Conservation (phyloP, 306 rosid species). For the Trifolium dubium region DNA sequence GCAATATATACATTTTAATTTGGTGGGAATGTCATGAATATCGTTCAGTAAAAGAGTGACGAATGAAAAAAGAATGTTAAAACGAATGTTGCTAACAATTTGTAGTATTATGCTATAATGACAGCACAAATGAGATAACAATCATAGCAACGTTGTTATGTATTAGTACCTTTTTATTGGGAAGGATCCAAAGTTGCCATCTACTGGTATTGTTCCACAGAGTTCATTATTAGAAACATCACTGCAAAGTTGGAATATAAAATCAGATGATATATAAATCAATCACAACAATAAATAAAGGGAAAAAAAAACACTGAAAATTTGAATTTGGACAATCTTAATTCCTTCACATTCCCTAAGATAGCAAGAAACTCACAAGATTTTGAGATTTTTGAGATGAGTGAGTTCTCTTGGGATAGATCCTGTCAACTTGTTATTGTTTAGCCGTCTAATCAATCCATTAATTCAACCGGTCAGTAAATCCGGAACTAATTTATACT, state of each 20-base stretch:
- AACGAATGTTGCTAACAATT: too few relatives aligned
- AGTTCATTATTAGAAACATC: constrained; percentile 89
- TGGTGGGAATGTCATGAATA: too few relatives aligned
- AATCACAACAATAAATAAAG: constrained; percentile 9
- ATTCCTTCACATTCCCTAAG: background rate
- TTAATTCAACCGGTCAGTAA: constrained; percentile 5
- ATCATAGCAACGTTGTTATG: background rate
- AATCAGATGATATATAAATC: constrained; percentile 1
- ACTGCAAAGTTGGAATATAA: constrained; percentile 53
- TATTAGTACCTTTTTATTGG: constrained; percentile 68
- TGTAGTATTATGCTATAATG: background rate
- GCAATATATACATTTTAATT: too few relatives aligned
- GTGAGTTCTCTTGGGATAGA: constrained; percentile 87
- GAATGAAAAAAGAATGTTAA: too few relatives aligned
- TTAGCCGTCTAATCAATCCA: constrained; percentile 60
- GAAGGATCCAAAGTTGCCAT: constrained; percentile 87
- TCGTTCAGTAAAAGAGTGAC: too few relatives aligned
- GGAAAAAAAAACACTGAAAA: background rate
- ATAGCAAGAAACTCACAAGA: constrained; percentile 65
- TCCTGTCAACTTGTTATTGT: constrained; percentile 80
- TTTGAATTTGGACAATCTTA: background rate
- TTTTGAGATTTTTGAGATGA: constrained; percentile 70
- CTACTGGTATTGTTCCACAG: constrained; percentile 93
- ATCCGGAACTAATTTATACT: constrained; percentile 27
- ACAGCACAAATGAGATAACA: too few relatives aligned